These are phyloP conservation scores for Ascochyta fabae DNA, from an alignment of 2,329 filamentous ascomycete genomes.

Conservation along the genomic window DNA sequence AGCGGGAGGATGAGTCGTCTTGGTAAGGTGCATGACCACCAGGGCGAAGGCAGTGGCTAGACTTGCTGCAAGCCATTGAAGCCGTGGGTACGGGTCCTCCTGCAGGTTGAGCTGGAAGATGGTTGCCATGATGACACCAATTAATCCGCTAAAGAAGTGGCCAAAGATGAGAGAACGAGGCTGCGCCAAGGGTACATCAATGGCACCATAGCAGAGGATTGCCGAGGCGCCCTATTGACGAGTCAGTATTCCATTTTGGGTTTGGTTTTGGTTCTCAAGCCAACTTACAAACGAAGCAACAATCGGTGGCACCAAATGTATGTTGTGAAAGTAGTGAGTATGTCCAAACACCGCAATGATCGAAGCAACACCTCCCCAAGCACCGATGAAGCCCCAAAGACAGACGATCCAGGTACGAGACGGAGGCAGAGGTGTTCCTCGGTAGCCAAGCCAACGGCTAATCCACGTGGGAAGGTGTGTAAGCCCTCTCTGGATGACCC, in stretches of 20 bases:
- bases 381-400: constrained; percentile 53
- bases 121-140: constrained; percentile 53
- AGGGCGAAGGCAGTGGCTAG: constrained; percentile 52
- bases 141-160: constrained; percentile 53
- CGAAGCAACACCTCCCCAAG: constrained; percentile 51
- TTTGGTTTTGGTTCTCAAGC: not conserved
- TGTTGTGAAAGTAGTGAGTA: constrained; percentile 46
- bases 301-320: constrained; percentile 50
- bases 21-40: constrained; percentile 55
- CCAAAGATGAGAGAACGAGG: constrained; percentile 54
- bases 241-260: constrained; percentile 10
- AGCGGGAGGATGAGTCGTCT: constrained; percentile 56
- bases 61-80: constrained; percentile 54
- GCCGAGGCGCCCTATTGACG: constrained; percentile 51
- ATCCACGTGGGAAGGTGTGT: constrained; percentile 66
- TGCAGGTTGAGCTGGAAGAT: constrained; percentile 51
- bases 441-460: constrained; percentile 67
- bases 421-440: constrained; percentile 37
- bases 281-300: constrained; percentile 49
- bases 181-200: constrained; percentile 55
- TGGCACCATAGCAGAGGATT: constrained; percentile 55
- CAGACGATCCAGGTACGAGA: constrained; percentile 45
- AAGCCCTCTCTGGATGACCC: constrained; percentile 37
- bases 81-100: constrained; percentile 29
- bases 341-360: constrained; percentile 51